phyloP scores from a whole-genome alignment of 352 stramenopile species.

The Pythium folliculosum region DNA sequence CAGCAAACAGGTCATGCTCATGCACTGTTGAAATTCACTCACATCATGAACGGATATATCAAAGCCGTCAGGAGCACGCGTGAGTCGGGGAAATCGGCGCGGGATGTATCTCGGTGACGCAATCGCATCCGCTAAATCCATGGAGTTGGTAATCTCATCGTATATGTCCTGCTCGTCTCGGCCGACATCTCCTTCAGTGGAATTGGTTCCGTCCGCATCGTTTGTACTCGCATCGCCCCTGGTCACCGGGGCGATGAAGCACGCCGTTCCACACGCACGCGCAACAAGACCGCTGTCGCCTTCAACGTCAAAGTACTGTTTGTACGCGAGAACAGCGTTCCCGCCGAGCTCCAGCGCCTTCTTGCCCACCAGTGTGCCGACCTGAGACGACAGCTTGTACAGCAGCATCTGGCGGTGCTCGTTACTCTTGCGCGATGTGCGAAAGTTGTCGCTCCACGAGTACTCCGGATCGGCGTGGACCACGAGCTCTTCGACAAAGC shows the following conservation, averaged over 20 bases:
- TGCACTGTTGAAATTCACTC: conserved; percentile 16
- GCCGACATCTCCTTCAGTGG: conserved; percentile 43
- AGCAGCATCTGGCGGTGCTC: conserved; percentile 95
- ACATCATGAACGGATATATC: conserved; percentile 80
- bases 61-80: conserved; percentile 61
- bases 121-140: conserved; percentile 19
- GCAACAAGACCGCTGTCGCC: conserved; percentile 97
- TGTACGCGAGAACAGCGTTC: conserved; percentile 98
- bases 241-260: conserved; percentile 73
- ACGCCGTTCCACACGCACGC: conserved; percentile 94
- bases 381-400: conserved; percentile 93
- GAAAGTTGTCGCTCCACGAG: conserved; percentile 96
- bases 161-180: conserved; percentile 32
- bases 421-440: conserved; percentile 92
- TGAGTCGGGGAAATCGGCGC: conserved; percentile 49
- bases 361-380: conserved; percentile 88
- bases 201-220: conserved; percentile 20
- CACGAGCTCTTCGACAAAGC: conserved; percentile 95
- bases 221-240: conserved; percentile 22
- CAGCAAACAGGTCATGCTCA: background rate
- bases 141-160: conserved; percentile 28
- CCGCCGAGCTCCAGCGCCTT: conserved; percentile 96
- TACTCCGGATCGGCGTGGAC: conserved; percentile 99
- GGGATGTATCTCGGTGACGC: conserved; percentile 56
- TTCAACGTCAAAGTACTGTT: conserved; percentile 99